Base-by-base conservation (phyloP, 768 basidiomycete genomes). In the Tremella mesenterica region DNA sequence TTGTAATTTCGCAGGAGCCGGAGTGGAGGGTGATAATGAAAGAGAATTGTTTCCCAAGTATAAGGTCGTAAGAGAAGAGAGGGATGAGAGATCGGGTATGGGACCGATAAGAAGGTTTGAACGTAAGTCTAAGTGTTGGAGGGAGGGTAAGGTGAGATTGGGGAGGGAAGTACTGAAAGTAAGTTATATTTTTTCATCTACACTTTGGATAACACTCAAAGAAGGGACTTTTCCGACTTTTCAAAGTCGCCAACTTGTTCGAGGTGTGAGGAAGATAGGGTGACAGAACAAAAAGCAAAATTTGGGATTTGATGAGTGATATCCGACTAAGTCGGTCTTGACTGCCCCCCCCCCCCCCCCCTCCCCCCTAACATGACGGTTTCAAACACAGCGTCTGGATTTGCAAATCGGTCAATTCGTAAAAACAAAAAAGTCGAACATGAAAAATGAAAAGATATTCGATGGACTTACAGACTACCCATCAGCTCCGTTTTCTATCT, bases 11-110 rank as follows among this genome's bases (percentile, higher is more conserved):
- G 38, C n/a, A n/a, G 38, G 38, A 4, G 38, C 38, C 5, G 38
- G n/a, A n/a, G 14, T 50, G 54, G 36, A 63, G 53, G 20, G 55
- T 38, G 2, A 58, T 56, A 9, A 34, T 54, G 51, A 63, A n/a
- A n/a, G 28, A 23, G 47, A 33, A 41, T 54, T 54, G 27, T 34
- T 23, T 6, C 30, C 20, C 16, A 54, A 26, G 47, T 54, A 48
- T 16, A 54, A 28, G 23, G 52, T 30, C 12, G 30, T 39, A 6
- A 54, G 28, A 21, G n/a, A 20, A 10, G 14, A 5, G 12, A 31
- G 47, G 7, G 4, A 10, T 31, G 47, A 48, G 12, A 27, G 47
- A 9, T 48, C 29, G 25, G 47, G 27, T 29, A 48, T 28, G 26
- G 47, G 27, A 5, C 47, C 58, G 20, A 54, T 43, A n/a, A 60